Evolutionary conservation across 805 yeast genomes (phyloP), one percentile per base, ranked within the genome.

Genomic region (Nakazawaea molendinolei): DNA sequence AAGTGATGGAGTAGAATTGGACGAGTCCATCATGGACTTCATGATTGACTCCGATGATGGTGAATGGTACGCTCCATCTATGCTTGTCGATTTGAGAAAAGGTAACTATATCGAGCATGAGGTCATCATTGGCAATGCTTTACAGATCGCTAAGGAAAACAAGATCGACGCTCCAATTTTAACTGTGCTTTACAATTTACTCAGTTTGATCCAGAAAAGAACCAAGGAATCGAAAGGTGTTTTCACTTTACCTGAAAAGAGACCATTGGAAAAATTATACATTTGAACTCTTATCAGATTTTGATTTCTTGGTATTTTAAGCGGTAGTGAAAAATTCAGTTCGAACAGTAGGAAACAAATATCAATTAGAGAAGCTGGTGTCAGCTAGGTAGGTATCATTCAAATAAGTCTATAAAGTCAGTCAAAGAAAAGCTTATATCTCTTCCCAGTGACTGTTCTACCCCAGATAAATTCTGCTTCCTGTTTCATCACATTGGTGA

Each of bases 1-100:
- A 26, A 59, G 69, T 30, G 76, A 67, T 31, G 75, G 74, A 3
- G 61, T 63, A 12, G 56, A 51, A 0, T 41, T 69, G 26, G 61
- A 60, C 9, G 52, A 48, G 21, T 52, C 46, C 3, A 44, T 54
- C 22, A 52, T 58, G 30, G 64, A 67, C 12, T 47, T 44, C 39
- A 60, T 63, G 50, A 45, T 64, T 27, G 69, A 66, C 45, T 58
- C 65, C 19, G 65, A 61, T 43, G 68, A 58, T 22, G 58, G 56
- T 7, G 55, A 48, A 30, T 57, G 61, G 50, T 69, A 65, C 38
- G 53, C 66, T 22, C 73, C 73, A 5, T 69, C 74, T 8, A 69
- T 69, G 74, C 49, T 63, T 33, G 63, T 69, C n/a, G 74, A 69
- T 42, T 49, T 57, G 15, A 51, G 65, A 43, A 62, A 67, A 41